Evolutionary conservation across 2,329 filamentous ascomycete genomes (phyloP).

Genomic region (Dothideomycetidae sp.): DNA sequence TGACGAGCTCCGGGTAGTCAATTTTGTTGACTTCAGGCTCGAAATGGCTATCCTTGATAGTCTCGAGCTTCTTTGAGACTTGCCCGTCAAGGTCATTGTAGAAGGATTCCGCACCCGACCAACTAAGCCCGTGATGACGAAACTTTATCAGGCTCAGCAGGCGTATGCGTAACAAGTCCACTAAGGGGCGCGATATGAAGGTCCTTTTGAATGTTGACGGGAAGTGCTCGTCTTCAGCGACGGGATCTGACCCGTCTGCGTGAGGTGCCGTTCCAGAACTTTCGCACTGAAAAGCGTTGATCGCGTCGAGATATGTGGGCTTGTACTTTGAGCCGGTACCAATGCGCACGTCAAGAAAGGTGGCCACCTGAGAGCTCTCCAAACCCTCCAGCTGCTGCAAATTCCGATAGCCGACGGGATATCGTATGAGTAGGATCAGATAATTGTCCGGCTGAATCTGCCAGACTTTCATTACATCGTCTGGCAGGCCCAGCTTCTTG

Average conservation of each 20-base stretch:
- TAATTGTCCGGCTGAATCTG: conserved; percentile 52
- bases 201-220: conserved; percentile 36
- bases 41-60: conserved; percentile 28
- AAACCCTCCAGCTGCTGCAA: conserved; percentile 40
- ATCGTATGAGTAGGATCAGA: conserved; percentile 57
- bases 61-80: conserved; percentile 14
- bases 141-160: conserved; percentile 46
- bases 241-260: conserved; percentile 12
- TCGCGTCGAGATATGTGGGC: conserved; percentile 44
- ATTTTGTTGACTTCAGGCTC: conserved; percentile 19
- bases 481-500: conserved; percentile 55
- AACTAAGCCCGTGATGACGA: conserved; percentile 42
- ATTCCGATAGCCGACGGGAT: conserved; percentile 45
- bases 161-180: conserved; percentile 51
- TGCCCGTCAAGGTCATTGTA: conserved; percentile 35
- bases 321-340: conserved; percentile 62
- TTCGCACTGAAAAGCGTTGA: conserved; percentile 39
- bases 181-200: conserved; percentile 59
- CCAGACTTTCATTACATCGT: conserved; percentile 67
- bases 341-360: conserved; percentile 46
- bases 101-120: conserved; percentile 52
- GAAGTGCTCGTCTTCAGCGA: conserved; percentile 9
- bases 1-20: conserved; percentile 32
- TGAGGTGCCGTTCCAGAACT: conserved; percentile 22
- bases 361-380: conserved; percentile 22